These are phyloP conservation scores for Pseudohyphozyma bogoriensis DNA, from an alignment of 768 basidiomycete genomes.

Conservation along the genomic window DNA sequence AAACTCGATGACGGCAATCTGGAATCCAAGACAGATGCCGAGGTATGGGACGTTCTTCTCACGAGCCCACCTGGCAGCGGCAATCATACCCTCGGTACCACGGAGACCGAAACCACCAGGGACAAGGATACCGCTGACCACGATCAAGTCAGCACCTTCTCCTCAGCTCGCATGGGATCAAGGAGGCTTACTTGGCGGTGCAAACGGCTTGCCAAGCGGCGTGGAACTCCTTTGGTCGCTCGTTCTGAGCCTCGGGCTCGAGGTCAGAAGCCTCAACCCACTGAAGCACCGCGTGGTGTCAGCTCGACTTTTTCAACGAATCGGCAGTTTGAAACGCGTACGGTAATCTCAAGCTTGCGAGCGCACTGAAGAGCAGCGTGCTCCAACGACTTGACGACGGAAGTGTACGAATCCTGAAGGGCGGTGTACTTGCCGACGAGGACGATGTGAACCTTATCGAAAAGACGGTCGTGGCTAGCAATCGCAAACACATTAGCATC, in stretches of 20 bases:
- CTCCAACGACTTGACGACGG: conserved; percentile 89
- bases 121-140: conserved; percentile 76
- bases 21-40: conserved; percentile 95
- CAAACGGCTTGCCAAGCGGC: conserved; percentile 92
- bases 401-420: conserved; percentile 96
- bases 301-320: background rate
- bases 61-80: conserved; percentile 93
- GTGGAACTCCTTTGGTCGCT: conserved; percentile 76
- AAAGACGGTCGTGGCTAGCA: conserved; percentile 79
- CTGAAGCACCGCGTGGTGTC: conserved; percentile 40
- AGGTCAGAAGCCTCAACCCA: conserved; percentile 95
- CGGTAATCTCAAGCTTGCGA: conserved; percentile 69
- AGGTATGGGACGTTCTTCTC: conserved; percentile 91
- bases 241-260: conserved; percentile 67
- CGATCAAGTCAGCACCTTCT: background rate
- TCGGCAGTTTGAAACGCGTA: conserved; percentile 38
- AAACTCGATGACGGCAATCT: conserved; percentile 92
- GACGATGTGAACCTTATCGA: conserved; percentile 76
- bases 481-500: background rate
- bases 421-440: conserved; percentile 97
- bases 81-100: conserved; percentile 93
- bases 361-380: conserved; percentile 91
- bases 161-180: background rate
- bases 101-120: conserved; percentile 91
- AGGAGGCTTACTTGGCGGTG: conserved; percentile 59